Evolutionary conservation across 2,329 filamentous ascomycete species (phyloP), one percentile per base, ranked within the genome.

Genomic region (Sarocladium strictum): DNA sequence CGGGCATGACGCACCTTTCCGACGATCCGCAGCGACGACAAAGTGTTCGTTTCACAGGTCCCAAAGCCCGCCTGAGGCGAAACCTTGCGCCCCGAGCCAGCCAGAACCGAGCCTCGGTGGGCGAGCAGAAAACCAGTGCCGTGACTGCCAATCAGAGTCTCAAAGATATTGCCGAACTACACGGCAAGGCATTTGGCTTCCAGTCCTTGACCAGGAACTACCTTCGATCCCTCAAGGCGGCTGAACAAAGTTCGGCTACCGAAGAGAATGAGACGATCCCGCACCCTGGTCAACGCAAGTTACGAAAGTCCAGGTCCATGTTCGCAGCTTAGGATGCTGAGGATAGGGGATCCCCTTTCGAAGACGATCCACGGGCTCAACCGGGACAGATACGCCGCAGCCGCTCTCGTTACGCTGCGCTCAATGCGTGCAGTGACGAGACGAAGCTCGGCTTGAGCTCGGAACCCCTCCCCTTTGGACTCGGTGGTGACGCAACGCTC

Each of bases 281-380:
- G 27, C 33, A 11, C 4, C 33, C 12, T 19, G 14, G 33, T 17
- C 10, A n/a, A 5, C 21, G 74, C 47, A 74, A 70, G 26, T 64
- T 84, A 40, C 77, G 78, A 41, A 80, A 77, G 60, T 80, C 80
- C 1, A 77, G 70, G 56, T 84, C 81, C 0, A 77, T 83, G 76
- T 73, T 79, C 57, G 66, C 69, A 11, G 64, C 68, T 2, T 68
- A 69, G 1, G 59, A 64, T 11, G 53, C 53, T 9, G 38, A 52
- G 17, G 50, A 53, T 4, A 35, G 32, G 1, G 60, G 55, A 3
- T 55, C 61, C 21, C 53, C 55, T 29, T 57, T 60, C 40, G 45
- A 57, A 17, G 55, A 52, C 53, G 40, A 57, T 2, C 53, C 56
- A 21, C 38, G 53, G n/a, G 53, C 59, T 3, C 49, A 47, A 35